Conservation (phyloP, 805 yeast species). For the Clavispora phyllophila region DNA sequence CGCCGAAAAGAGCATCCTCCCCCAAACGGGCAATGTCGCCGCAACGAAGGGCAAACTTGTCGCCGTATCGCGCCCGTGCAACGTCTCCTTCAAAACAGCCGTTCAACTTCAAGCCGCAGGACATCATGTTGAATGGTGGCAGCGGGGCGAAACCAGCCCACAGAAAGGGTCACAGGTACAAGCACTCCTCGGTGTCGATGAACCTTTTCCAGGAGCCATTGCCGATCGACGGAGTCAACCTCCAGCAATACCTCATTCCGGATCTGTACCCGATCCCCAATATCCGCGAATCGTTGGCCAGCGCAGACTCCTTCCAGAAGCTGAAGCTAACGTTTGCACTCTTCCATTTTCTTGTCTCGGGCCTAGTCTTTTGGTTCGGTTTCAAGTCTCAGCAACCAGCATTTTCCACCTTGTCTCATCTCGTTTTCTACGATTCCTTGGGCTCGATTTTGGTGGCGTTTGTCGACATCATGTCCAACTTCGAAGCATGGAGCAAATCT, state of each 20-base stretch:
- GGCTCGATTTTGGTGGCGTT: constrained; percentile 65
- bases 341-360: constrained; percentile 51
- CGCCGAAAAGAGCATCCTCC: constrained; percentile 27
- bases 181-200: constrained; percentile 95
- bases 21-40: constrained; percentile 22
- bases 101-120: constrained; percentile 61
- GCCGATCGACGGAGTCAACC: constrained; percentile 30
- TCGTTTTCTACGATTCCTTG: constrained; percentile 80
- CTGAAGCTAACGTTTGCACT: constrained; percentile 54
- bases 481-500: constrained; percentile 84
- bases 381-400: constrained; percentile 52
- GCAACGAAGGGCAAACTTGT: constrained; percentile 11
- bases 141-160: constrained; percentile 48
- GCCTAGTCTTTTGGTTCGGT: constrained; percentile 57
- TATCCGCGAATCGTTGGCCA: constrained; percentile 53
- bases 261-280: constrained; percentile 71
- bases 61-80: constrained; percentile 9
- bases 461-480: constrained; percentile 82
- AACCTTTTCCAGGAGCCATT: constrained; percentile 93
- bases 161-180: constrained; percentile 91
- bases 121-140: constrained; percentile 23
- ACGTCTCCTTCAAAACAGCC: constrained; percentile 35
- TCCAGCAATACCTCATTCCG: constrained; percentile 60
- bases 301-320: constrained; percentile 56
- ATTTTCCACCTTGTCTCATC: constrained; percentile 75